Evolutionary conservation across 2,329 filamentous ascomycete genomes (phyloP).

Genomic region (Trichoderma sp.): DNA sequence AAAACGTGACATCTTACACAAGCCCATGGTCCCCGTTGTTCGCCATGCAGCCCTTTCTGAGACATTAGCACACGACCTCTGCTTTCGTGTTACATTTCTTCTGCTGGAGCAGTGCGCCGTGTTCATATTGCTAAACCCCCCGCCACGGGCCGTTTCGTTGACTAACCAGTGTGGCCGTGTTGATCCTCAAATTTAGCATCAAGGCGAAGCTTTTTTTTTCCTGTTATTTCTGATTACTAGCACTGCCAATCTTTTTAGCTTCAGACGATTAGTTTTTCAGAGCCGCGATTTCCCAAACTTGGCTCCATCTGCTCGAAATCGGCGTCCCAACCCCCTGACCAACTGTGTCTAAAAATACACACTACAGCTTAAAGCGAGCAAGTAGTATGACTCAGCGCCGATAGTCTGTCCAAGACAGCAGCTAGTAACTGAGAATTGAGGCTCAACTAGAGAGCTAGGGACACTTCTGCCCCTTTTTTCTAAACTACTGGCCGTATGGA

Average conservation of each 20-base stretch:
- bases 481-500: background rate
- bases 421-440: background rate
- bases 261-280: background rate
- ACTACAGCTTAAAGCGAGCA: background rate
- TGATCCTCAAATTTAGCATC: constrained; percentile 6
- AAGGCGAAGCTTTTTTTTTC: constrained; percentile 12
- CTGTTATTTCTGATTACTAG: background rate
- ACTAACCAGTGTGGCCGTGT: background rate
- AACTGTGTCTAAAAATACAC: constrained; percentile 18
- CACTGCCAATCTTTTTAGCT: constrained; percentile 11
- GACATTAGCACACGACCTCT: constrained; percentile 4
- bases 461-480: background rate
- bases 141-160: constrained; percentile 10
- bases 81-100: background rate
- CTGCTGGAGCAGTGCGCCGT: background rate
- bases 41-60: background rate
- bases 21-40: background rate
- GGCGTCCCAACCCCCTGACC: background rate
- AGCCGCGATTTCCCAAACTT: background rate
- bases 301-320: background rate
- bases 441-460: background rate
- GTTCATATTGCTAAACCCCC: background rate
- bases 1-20: background rate
- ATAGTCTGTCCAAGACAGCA: background rate
- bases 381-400: background rate